phyloP scores from a whole-genome alignment of 176 grass and related monocot genomes.

The Zizania latifolia region DNA sequence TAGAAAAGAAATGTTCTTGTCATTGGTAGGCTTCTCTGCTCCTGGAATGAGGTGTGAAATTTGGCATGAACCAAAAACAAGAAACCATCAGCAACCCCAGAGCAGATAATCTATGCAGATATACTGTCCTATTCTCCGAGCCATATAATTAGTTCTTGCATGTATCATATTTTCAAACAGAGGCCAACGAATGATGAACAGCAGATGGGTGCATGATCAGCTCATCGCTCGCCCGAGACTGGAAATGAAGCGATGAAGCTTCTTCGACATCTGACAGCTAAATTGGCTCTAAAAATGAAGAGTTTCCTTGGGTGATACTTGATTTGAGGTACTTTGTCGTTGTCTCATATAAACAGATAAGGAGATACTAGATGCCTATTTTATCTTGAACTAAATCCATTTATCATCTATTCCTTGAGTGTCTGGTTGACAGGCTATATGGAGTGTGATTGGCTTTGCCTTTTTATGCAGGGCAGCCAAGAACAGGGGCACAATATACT shows the following conservation, averaged over 20 bases:
- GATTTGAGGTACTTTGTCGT: too few species aligned
- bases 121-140: not conserved
- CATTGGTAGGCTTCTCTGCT: not conserved
- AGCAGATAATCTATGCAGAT: not conserved
- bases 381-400: too few species aligned
- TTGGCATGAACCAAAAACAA: not conserved
- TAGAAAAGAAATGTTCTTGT: not conserved
- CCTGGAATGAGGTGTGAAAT: not conserved
- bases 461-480: too few species aligned
- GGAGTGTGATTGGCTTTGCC: too few species aligned
- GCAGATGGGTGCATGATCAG: not conserved
- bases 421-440: too few species aligned
- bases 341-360: too few species aligned
- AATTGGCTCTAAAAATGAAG: too few species aligned
- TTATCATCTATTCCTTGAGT: too few species aligned
- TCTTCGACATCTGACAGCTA: not conserved
- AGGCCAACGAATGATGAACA: not conserved
- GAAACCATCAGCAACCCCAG: not conserved
- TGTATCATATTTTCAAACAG: not conserved
- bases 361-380: too few species aligned
- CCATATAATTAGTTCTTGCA: not conserved
- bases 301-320: not conserved
- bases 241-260: not conserved
- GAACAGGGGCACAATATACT: too few species aligned
- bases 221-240: not conserved